phyloP scores from a whole-genome alignment of 164 flowering plant genomes.

The Dillenia suffruticosa region DNA sequence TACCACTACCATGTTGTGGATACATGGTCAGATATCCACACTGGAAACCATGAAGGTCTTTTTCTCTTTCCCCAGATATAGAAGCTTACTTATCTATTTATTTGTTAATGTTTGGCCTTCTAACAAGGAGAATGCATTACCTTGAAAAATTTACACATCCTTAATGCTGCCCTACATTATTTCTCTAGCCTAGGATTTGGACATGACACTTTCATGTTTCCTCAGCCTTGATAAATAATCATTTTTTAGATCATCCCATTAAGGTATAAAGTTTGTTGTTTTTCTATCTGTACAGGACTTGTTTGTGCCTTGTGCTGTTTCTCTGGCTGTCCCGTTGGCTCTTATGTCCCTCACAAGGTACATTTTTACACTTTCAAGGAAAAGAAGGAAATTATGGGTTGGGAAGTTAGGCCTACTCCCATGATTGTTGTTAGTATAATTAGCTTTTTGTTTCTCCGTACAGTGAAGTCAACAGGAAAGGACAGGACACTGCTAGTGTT shows the following conservation, averaged over 20 bases:
- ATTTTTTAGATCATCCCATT: background rate
- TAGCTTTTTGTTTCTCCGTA: constrained; percentile 11
- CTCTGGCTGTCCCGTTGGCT: constrained; percentile 90
- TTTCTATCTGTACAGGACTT: constrained; percentile 53
- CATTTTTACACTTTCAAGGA: constrained; percentile 9
- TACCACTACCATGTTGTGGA: constrained; percentile 98
- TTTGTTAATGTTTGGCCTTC: no score
- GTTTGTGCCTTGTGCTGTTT: constrained; percentile 68
- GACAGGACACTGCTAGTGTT: constrained; percentile 52
- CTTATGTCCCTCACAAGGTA: constrained; percentile 96
- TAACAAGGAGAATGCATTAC: no score
- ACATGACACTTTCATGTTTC: no score
- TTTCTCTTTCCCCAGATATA: background rate
- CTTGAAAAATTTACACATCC: no score
- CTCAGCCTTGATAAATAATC: background rate
- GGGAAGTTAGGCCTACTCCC: background rate
- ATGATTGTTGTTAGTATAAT: background rate
- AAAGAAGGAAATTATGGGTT: background rate
- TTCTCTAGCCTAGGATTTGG: no score
- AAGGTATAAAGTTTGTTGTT: background rate
- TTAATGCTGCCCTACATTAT: no score
- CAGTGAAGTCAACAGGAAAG: constrained; percentile 93
- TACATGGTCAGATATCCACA: constrained; percentile 97
- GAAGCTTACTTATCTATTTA: no score
- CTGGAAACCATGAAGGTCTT: constrained; percentile 81